These are phyloP conservation scores for Ceratobasidium sp. DNA, from an alignment of 1,284 basidiomycete species.

Conservation along the genomic window DNA sequence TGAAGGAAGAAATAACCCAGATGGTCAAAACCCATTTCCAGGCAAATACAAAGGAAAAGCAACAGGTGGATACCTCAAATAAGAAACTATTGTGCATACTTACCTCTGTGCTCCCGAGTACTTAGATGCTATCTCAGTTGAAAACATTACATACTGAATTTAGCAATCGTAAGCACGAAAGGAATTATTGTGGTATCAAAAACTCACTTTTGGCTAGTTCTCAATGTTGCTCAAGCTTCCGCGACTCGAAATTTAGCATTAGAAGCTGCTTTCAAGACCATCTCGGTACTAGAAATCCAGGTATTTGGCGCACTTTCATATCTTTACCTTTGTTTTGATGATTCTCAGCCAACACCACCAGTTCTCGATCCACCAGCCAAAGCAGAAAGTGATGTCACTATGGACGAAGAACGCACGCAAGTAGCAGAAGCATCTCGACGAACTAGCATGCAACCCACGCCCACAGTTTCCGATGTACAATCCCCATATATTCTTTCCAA, in stretches of 20 bases:
- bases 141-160: not conserved
- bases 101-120: not conserved
- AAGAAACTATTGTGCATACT: not conserved
- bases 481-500: not conserved
- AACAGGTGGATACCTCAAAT: slow-evolving; percentile 1
- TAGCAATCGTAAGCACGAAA: not conserved
- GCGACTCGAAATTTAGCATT: slow-evolving; percentile 11
- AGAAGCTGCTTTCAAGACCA: slow-evolving; percentile 5
- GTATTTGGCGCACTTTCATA: not conserved
- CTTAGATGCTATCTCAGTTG: slow-evolving; percentile 1
- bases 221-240: slow-evolving; percentile 15
- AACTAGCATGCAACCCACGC: not conserved
- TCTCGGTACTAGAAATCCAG: not conserved
- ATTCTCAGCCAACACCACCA: not conserved
- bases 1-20: not conserved
- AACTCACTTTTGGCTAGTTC: not conserved
- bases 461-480: slow-evolving; percentile 13
- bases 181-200: not conserved
- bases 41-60: not conserved
- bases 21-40: not conserved
- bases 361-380: not conserved
- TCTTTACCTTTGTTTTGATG: not conserved
- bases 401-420: slow-evolving; percentile 28
- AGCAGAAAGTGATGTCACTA: not conserved
- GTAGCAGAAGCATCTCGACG: slow-evolving; percentile 3